A percentile compares a stretch with the other conserved stretches of the same genome.
Evolutionary conservation across 2,329 filamentous ascomycete species (phyloP).

Genomic region (Aquanectria penicillioides): DNA sequence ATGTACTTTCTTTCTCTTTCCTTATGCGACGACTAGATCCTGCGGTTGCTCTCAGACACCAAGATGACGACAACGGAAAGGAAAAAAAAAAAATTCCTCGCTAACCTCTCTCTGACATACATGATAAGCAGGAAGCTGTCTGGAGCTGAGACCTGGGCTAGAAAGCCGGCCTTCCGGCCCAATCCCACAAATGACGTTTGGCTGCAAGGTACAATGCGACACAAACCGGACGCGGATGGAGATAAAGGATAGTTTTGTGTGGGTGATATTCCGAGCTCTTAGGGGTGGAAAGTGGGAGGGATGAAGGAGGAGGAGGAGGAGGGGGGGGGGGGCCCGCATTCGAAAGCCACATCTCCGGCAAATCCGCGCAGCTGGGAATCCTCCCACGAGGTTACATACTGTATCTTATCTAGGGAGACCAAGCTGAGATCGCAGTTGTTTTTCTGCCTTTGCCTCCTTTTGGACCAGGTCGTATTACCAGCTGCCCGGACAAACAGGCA

Average conservation of each 20-base stretch:
- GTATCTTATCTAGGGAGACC: conserved; percentile 6
- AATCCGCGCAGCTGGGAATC: conserved; percentile 19
- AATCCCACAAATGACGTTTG: conserved; percentile 1
- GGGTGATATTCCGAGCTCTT: neutral
- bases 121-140: too few species aligned
- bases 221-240: neutral
- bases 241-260: neutral
- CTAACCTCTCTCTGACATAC: too few species aligned
- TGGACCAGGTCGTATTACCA: too few species aligned
- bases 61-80: neutral
- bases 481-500: too few species aligned
- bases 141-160: conserved; percentile 1
- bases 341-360: neutral
- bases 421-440: conserved; percentile 2
- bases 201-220: conserved; percentile 19
- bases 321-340: neutral
- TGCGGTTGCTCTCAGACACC: conserved; percentile 7
- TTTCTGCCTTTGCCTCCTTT: neutral
- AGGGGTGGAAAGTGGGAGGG: neutral
- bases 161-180: neutral
- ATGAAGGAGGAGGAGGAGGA: neutral
- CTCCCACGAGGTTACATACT: conserved; percentile 12
- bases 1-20: neutral
- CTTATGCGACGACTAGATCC: too few species aligned
- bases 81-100: too few species aligned